Evolutionary conservation across 441 rosid genomes (phyloP), one percentile per base, ranked within the genome.

Genomic region (Brassica hybrid): DNA sequence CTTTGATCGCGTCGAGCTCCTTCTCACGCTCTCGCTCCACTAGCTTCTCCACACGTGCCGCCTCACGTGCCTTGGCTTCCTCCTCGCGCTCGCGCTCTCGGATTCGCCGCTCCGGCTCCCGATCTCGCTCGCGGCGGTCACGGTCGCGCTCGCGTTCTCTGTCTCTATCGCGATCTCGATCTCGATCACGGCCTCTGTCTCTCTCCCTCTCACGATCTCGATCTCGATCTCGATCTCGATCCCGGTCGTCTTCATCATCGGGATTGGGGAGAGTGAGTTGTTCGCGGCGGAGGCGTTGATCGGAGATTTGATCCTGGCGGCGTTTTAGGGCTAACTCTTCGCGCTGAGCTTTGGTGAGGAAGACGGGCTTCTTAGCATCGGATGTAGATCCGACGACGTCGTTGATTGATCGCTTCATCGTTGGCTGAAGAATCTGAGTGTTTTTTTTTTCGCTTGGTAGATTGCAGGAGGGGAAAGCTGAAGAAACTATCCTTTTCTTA

Each of bases 281-380:
- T 0, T 91, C 92, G n/a, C 80, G 87, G 71, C 84, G 92, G 76
- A 86, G 87, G 64, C 76, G 85, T 63, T 86, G 92, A 2, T 83
- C 82, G 30, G 90, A 84, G 71, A 86, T 73, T 78, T 86, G 83
- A 17, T 88, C 89, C 69, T 89, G 93, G 68, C 97, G 97, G 83
- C 95, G 97, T 38, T 92, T 81, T 32, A 94, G 91, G 61, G 97
- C 97, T 17, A 94, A 78, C 43, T 92, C 84, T 70, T 91, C 91
- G 61, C 98, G 92, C 69, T 94, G 88, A 58, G 90, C 91, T 87
- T 88, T 94, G 67, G 97, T 87, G 18, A 89, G 81, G 85, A 91
- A 94, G 54, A 92, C 84, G 19, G 98, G 97, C 68, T 91, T 90
- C 23, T 59, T 80, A 64, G 48, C 52, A 68, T 54, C 80, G 30